These are phyloP conservation scores for Cytospora paraplurivora DNA, from an alignment of 2,329 filamentous ascomycete species.

Conservation along the genomic window DNA sequence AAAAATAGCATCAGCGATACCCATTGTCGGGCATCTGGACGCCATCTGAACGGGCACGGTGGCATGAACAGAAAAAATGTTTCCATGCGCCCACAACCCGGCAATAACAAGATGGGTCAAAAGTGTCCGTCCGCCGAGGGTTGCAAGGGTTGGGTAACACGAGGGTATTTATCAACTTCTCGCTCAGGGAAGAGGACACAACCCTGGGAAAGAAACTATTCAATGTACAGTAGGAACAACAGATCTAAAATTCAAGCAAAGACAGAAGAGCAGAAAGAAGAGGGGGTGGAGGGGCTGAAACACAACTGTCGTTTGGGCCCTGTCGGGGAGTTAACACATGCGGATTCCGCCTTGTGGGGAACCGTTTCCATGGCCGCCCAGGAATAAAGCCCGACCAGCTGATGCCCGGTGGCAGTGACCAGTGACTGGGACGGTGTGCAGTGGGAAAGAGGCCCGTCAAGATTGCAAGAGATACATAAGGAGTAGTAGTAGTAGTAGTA, in stretches of 20 bases:
- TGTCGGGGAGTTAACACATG: constrained; percentile 13
- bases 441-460: constrained; percentile 11
- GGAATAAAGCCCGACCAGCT: not conserved
- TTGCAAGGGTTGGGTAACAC: no score
- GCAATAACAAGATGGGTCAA: not conserved
- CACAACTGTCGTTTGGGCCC: constrained; percentile 1
- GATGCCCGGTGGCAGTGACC: constrained; percentile 1
- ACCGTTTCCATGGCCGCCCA: constrained; percentile 9
- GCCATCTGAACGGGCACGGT: not conserved
- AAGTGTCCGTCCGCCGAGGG: not conserved
- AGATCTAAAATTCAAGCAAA: no score
- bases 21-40: not conserved
- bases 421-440: no score
- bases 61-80: not conserved
- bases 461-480: constrained; percentile 6
- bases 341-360: constrained; percentile 19
- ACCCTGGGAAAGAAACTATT: no score
- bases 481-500: no score
- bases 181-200: no score
- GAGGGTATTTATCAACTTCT: no score
- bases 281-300: constrained; percentile 20
- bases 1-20: not conserved
- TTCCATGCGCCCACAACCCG: constrained; percentile 26
- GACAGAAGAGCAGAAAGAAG: not conserved
- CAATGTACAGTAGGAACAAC: not conserved